These are phyloP conservation scores for Rosa hybrid DNA, from an alignment of 331 rosid genomes.

Conservation along the genomic window DNA sequence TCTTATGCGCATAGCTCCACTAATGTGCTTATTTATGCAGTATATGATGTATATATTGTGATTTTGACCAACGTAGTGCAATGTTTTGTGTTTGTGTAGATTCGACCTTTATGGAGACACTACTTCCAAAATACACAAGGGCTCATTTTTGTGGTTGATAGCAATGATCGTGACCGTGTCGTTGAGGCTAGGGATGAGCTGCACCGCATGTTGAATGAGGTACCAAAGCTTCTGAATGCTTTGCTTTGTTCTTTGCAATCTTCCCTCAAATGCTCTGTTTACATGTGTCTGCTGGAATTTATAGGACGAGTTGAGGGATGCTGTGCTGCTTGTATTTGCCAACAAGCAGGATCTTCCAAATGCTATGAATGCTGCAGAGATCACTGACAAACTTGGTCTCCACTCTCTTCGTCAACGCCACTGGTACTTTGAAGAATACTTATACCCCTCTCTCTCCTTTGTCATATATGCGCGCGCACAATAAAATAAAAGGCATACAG, in stretches of 20 bases:
- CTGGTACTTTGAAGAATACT: constrained; percentile 30
- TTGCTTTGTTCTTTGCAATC: not conserved
- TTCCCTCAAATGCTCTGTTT: not conserved
- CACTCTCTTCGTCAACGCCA: constrained; percentile 70
- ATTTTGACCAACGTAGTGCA: not conserved
- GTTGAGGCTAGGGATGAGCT: constrained; percentile 56
- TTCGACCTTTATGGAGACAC: constrained; percentile 58
- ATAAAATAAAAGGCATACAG: no score
- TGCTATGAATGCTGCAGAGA: constrained; percentile 67
- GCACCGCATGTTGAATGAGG: constrained; percentile 67
- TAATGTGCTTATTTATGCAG: not conserved
- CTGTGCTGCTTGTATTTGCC: constrained; percentile 60
- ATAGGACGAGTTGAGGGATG: constrained; percentile 64
- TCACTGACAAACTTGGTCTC: constrained; percentile 62
- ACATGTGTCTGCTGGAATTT: not conserved
- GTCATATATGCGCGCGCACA: not conserved
- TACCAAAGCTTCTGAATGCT: constrained; percentile 2
- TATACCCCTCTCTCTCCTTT: no score
- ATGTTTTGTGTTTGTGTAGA: constrained; percentile 20
- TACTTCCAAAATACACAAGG: constrained; percentile 66
- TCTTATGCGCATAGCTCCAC: not conserved
- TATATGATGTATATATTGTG: not conserved
- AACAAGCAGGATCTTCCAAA: constrained; percentile 73
- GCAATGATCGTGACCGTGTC: constrained; percentile 62
- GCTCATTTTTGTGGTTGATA: constrained; percentile 58